Conservation (phyloP, 1,284 basidiomycete species). For the Puccinia polysora region DNA sequence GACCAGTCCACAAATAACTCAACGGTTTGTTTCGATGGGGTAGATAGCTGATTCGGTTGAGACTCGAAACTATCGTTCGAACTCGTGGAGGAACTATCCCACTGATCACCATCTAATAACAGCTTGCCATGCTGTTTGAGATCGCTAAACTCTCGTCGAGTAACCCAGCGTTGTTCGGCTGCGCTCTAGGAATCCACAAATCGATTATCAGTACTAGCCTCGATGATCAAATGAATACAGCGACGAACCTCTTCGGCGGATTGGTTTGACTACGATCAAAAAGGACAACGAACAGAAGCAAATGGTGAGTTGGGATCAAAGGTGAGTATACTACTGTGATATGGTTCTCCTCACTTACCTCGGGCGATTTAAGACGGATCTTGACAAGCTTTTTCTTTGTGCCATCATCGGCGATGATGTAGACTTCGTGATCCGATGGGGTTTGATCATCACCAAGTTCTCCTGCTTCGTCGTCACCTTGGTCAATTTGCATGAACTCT, state of each 20-base stretch:
- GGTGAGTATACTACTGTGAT: not conserved
- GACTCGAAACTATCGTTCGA: slow-evolving; percentile 2
- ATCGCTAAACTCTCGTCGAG: slow-evolving; percentile 27
- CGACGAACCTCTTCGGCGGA: slow-evolving; percentile 6
- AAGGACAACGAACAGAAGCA: not conserved
- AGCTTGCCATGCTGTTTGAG: slow-evolving; percentile 20
- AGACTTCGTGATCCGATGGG: slow-evolving; percentile 11
- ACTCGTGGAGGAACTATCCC: slow-evolving; percentile 23
- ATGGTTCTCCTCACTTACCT: not conserved
- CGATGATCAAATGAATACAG: not conserved
- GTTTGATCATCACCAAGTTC: not conserved
- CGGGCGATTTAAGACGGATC: slow-evolving; percentile 21
- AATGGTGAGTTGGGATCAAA: not conserved
- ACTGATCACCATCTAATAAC: slow-evolving; percentile 3
- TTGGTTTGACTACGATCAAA: not conserved
- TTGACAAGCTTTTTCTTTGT: slow-evolving; percentile 36
- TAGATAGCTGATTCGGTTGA: slow-evolving; percentile 2
- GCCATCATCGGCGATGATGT: slow-evolving; percentile 35
- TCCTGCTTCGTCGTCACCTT: slow-evolving; percentile 2
- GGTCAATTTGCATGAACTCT: slow-evolving; percentile 19
- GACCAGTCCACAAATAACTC: not conserved
- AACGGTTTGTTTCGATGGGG: slow-evolving; percentile 11
- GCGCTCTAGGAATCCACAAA: not conserved
- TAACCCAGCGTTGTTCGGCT: slow-evolving; percentile 38
- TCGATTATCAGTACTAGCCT: not conserved